Percentiles rank a stretch among this genome's conserved stretches.
Conservation (phyloP, 2,329 filamentous ascomycete genomes). For the Neopestalotiopsis rosae region DNA sequence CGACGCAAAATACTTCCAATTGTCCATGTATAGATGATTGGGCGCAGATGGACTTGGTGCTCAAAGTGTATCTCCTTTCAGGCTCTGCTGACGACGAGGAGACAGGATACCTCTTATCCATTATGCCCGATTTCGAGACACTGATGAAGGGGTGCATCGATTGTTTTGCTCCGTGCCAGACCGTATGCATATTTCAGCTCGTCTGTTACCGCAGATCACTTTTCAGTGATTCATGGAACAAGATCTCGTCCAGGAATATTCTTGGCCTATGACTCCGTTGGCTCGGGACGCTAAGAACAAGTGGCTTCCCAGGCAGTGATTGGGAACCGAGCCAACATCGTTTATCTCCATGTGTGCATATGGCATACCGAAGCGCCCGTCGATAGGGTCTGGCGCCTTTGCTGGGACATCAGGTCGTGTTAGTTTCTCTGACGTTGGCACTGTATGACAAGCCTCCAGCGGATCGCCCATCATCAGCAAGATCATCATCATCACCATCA, state of each 20-base stretch:
- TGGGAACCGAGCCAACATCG: neutral
- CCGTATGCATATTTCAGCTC: neutral
- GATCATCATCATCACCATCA: neutral
- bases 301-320: neutral
- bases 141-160: too few species aligned
- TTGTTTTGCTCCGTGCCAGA: neutral
- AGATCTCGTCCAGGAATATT: neutral
- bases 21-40: too few species aligned
- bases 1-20: too few species aligned
- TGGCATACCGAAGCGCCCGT: neutral
- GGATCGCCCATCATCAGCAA: neutral
- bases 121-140: too few species aligned
- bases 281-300: conserved; percentile 5
- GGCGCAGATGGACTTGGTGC: too few species aligned
- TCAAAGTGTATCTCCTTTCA: too few species aligned
- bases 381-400: neutral
- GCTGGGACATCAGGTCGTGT: neutral
- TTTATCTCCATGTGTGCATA: neutral
- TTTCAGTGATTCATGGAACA: neutral
- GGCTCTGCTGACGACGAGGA: too few species aligned
- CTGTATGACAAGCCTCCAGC: neutral
- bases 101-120: too few species aligned
- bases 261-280: neutral
- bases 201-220: neutral
- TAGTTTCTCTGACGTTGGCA: neutral